Conservation (phyloP, 331 rosid species). For the Malus hybrid region DNA sequence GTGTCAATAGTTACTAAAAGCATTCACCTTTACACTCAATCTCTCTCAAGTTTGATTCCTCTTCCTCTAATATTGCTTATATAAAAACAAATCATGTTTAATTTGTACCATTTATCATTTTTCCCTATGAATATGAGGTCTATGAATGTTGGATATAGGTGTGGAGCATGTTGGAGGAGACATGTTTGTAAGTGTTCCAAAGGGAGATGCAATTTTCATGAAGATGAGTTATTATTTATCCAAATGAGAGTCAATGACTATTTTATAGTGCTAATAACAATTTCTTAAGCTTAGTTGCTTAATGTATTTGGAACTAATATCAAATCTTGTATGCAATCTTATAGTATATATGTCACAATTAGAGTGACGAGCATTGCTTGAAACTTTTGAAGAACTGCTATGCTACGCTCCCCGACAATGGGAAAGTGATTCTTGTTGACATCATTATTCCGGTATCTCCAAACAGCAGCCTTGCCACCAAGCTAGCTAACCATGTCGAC, state of each 20-base stretch:
- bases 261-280: background rate
- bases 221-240: conserved; percentile 7
- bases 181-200: conserved; percentile 84
- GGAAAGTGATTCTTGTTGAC: conserved; percentile 89
- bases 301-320: background rate
- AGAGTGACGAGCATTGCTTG: conserved; percentile 91
- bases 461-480: conserved; percentile 71
- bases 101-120: background rate
- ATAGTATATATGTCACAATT: conserved; percentile 92
- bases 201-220: conserved; percentile 78
- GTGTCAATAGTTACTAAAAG: too few relatives aligned
- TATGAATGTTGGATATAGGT: conserved; percentile 35
- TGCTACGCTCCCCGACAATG: conserved; percentile 56
- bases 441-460: conserved; percentile 86
- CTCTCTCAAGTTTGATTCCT: too few relatives aligned
- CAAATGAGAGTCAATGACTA: background rate
- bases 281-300: background rate
- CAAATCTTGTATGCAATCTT: background rate
- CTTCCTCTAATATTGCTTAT: background rate
- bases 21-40: too few relatives aligned
- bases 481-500: conserved; percentile 66
- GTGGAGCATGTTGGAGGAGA: conserved; percentile 95
- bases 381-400: conserved; percentile 81
- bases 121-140: background rate
- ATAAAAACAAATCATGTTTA: too few relatives aligned